A percentile compares a stretch with the other conserved stretches of the same genome.
Evolutionary conservation across 805 yeast genomes (phyloP).

Genomic region (Maudiozyma serrabonitensis): DNA sequence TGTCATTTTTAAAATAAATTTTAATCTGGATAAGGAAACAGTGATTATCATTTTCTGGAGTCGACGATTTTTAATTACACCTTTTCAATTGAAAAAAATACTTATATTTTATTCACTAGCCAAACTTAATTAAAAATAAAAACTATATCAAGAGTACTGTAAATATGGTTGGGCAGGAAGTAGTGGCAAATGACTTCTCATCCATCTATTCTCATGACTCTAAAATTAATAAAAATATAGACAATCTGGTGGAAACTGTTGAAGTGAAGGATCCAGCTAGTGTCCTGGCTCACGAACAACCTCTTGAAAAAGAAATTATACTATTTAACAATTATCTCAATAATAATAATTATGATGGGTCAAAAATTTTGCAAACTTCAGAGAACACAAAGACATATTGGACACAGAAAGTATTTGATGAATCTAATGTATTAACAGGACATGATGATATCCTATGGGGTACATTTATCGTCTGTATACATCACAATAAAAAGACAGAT

Average conservation of each 20-base stretch:
- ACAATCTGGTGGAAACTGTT: background rate
- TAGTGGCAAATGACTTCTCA: conserved; percentile 4
- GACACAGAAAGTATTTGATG: conserved; percentile 13
- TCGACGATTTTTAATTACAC: too few relatives aligned
- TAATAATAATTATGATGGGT: background rate
- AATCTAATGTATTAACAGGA: conserved; percentile 19
- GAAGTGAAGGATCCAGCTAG: background rate
- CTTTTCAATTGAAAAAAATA: too few relatives aligned
- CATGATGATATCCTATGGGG: conserved; percentile 26
- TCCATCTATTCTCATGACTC: conserved; percentile 9
- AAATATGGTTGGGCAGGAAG: background rate
- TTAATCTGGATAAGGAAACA: too few relatives aligned
- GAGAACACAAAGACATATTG: conserved; percentile 10
- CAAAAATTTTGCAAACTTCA: background rate
- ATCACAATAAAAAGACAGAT: conserved; percentile 21
- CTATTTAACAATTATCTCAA: background rate
- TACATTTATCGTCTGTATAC: conserved; percentile 17
- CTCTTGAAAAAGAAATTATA: background rate
- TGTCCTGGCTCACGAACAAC: background rate
- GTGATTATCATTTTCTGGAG: too few relatives aligned
- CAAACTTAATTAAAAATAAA: too few relatives aligned
- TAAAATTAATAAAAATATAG: background rate
- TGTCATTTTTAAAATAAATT: too few relatives aligned
- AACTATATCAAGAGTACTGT: too few relatives aligned
- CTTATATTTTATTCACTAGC: too few relatives aligned